A percentile compares a stretch with the other conserved stretches of the same genome.
These are phyloP conservation scores for Atractiella rhizophila DNA, from an alignment of 768 basidiomycete species.

Conservation along the genomic window DNA sequence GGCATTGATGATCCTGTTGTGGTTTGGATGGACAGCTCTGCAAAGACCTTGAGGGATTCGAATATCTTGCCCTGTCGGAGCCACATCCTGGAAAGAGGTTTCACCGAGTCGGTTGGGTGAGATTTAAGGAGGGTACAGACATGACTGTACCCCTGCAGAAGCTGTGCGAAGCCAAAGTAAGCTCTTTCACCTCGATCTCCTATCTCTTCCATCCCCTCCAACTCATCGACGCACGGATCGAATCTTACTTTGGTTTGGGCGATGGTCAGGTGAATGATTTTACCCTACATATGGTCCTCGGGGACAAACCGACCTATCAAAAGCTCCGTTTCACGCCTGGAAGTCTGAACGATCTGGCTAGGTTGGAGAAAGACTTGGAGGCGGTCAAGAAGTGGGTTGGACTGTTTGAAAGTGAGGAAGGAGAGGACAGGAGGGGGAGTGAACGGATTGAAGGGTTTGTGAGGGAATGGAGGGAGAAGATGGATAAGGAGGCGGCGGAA, in stretches of 20 bases:
- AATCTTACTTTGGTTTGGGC: no score
- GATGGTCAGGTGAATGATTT: slow-evolving; percentile 92
- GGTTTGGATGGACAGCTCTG: slow-evolving; percentile 34
- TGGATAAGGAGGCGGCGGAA: neutral
- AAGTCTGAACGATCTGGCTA: slow-evolving; percentile 49
- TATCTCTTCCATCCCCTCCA: no score
- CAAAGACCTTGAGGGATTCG: slow-evolving; percentile 47
- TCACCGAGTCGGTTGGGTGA: slow-evolving; percentile 83
- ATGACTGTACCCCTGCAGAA: slow-evolving; percentile 46
- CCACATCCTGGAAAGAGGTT: slow-evolving; percentile 78
- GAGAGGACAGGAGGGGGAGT: slow-evolving; percentile 23
- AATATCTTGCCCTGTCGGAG: slow-evolving; percentile 72
- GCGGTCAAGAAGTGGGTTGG: slow-evolving; percentile 51
- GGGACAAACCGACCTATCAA: slow-evolving; percentile 41
- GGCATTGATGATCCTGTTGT: neutral
- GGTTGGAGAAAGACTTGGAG: slow-evolving; percentile 53
- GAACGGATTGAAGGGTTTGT: slow-evolving; percentile 30
- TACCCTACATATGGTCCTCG: slow-evolving; percentile 59
- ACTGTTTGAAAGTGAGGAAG: slow-evolving; percentile 39
- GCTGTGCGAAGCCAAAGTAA: slow-evolving; percentile 61
- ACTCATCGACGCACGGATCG: no score
- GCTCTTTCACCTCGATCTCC: no score
- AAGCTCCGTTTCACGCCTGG: slow-evolving; percentile 56
- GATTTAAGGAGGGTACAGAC: slow-evolving; percentile 60
- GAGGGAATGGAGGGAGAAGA: neutral